phyloP scores from a whole-genome alignment of 2,329 filamentous ascomycete genomes.

The Colletotrichum sublineola region DNA sequence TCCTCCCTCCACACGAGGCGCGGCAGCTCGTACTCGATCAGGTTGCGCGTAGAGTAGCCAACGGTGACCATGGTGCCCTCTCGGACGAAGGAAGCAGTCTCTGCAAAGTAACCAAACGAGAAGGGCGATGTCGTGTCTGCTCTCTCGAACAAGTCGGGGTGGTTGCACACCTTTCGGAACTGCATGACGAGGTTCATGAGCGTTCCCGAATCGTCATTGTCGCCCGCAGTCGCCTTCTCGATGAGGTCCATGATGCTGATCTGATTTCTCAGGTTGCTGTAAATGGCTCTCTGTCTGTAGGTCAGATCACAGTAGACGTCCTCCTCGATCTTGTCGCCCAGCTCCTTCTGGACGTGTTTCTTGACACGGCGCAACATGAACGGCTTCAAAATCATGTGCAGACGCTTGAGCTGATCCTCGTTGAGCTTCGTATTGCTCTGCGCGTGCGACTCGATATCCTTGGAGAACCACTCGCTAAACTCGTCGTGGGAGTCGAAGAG shows the following conservation, averaged over 20 bases:
- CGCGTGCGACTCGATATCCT: conserved; percentile 97
- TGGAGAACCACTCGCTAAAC: conserved; percentile 94
- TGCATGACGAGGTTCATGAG: conserved; percentile 99
- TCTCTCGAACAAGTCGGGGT: conserved; percentile 95
- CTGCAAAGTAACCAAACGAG: conserved; percentile 87
- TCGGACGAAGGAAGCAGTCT: conserved; percentile 94
- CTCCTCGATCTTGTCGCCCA: conserved; percentile 97
- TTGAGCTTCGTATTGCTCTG: conserved; percentile 99
- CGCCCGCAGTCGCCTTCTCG: conserved; percentile 93
- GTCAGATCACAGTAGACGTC: conserved; percentile 98
- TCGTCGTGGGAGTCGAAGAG: conserved; percentile 95
- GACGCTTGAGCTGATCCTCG: conserved; percentile 94
- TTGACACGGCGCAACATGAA: conserved; percentile 99
- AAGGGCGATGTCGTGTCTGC: conserved; percentile 92
- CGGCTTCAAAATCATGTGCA: conserved; percentile 99
- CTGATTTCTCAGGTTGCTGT: conserved; percentile 92
- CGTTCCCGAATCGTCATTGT: conserved; percentile 94
- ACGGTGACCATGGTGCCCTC: conserved; percentile 86
- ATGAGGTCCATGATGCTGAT: conserved; percentile 99
- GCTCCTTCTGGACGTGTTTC: conserved; percentile 99
- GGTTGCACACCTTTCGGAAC: conserved; percentile 99
- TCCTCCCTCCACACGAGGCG: conserved; percentile 84
- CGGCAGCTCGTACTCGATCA: conserved; percentile 88
- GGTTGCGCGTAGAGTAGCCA: conserved; percentile 86
- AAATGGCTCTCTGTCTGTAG: conserved; percentile 94